Evolutionary conservation across 2,329 filamentous ascomycete species (phyloP), one percentile per base, ranked within the genome.

Genomic region (Aspergillus viridinutans): DNA sequence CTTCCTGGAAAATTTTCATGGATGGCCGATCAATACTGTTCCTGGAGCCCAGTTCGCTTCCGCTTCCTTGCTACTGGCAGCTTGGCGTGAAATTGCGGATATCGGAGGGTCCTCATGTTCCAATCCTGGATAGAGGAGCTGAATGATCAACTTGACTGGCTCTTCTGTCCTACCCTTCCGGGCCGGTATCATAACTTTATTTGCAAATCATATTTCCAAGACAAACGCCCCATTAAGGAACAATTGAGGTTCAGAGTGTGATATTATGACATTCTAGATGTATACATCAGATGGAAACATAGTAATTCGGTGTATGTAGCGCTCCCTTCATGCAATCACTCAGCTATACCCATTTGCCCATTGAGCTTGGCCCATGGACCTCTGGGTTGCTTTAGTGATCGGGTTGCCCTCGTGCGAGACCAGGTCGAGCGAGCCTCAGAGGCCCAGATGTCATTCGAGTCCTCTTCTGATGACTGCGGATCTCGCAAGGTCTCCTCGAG

Each of bases 291-390:
- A 38, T 38, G 32, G 14, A 38, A 38, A 17, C 32, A 17, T 38
- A 12, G 10, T 4, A 38, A 38, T 38, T 6, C 5, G 0, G 32
- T 38, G 14, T 17, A 17, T 38, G 32, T 17, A 21, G 40, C 21
- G 40, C 10, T 43, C 8, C 12, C 40, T n/a, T 7, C 21, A 50
- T 35, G 29, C 43, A 14, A 49, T 58, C 45, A 52, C 54, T 62
- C 64, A 43, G 61, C 62, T 17, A 65, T 47, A 10, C 70, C 72
- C 45, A 76, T 61, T 32, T 61, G 64, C 21, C 74, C 74, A 64
- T 73, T 66, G 50, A 76, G 60, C n/a, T 62, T 60, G 29, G 70
- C 61, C 73, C 73, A 76, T 10, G 74, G 72, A 10, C 73, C 73
- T 43, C 67, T 69, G 20, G 61, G 52, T 29, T 64, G 65, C 54